A percentile compares a stretch with the other conserved stretches of the same genome.
Conservation (phyloP, 495 filamentous ascomycete species). For the Pseudomonodictys pantanalensis region DNA sequence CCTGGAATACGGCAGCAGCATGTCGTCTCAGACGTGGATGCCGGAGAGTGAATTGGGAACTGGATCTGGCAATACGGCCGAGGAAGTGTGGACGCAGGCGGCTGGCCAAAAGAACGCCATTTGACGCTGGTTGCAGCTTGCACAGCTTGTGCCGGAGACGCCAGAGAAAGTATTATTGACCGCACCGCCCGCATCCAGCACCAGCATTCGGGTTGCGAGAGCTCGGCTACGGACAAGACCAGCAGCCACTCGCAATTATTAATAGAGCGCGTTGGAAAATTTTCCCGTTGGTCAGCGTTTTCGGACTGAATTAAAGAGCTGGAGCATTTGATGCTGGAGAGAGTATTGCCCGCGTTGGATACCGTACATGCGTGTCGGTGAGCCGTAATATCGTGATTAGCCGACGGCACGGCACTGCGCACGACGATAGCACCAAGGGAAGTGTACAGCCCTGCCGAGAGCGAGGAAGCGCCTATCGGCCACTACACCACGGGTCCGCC, state of each 20-base stretch:
- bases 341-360: slow-evolving; percentile 4
- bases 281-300: slow-evolving; percentile 30
- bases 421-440: slow-evolving; percentile 19
- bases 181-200: too few species aligned
- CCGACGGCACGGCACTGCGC: slow-evolving; percentile 26
- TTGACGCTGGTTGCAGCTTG: too few species aligned
- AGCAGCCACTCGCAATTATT: slow-evolving; percentile 20
- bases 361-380: not conserved
- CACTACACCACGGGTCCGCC: slow-evolving; percentile 27
- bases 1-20: slow-evolving; percentile 15
- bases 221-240: slow-evolving; percentile 3
- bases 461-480: slow-evolving; percentile 17
- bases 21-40: slow-evolving; percentile 9
- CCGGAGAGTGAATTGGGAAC: slow-evolving; percentile 12
- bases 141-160: too few species aligned
- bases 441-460: slow-evolving; percentile 22
- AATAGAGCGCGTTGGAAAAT: slow-evolving; percentile 2
- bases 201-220: not conserved
- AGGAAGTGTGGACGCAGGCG: not conserved
- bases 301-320: slow-evolving; percentile 5
- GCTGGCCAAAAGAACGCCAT: too few species aligned
- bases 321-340: not conserved
- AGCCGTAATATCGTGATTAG: slow-evolving; percentile 30
- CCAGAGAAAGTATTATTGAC: too few species aligned
- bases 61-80: slow-evolving; percentile 24